Base-by-base conservation (phyloP, 2,329 filamentous ascomycete genomes). In the Penicillium sp. region DNA sequence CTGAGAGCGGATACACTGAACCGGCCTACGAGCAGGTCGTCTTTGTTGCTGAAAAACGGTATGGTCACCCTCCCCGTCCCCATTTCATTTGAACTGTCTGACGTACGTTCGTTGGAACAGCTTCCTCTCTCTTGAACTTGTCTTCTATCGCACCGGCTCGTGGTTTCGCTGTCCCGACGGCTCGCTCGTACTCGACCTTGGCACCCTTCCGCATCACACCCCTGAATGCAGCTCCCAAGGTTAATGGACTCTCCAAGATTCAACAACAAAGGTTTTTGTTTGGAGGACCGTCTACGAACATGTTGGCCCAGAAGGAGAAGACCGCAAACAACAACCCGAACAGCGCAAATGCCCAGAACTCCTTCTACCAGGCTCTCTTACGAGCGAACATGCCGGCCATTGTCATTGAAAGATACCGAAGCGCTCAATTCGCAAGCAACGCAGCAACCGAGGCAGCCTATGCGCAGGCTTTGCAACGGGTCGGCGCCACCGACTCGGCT, bases 301-400 rank as follows among this genome's bases (percentile, higher is more conserved):
- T 92, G 49, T 81, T 98, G 29, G 89, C 90, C 29, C 87, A 89
- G 58, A 81, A 91, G 60, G 93, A 98, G 73, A 87, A 91, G 68
- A 87, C 88, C 23, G 95, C 93, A 32, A 98, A 97, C 72, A 87
- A 89, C 70, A 95, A 95, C 63, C 89, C 93, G 1, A 81, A 78
- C 52, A 97, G 89, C 69, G 86, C 90, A 25, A 87, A 87, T 38
- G 85, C 90, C 18, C 93, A 98, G 69, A 93, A 92, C 68, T 86
- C 88, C 13, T 96, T 98, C 69, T 98, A 98, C 68, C 87, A 92
- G 66, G 86, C 91, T 40, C 81, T 98, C 12, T 78, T 96, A 47
- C 87, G 88, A 66, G 90, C 92, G 44, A 93, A 95, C 64, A 91
- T 96, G 87, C 89, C 92, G 15, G 86, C 90, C 44, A 95, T 98